These are phyloP conservation scores for Mycena metata DNA, from an alignment of 768 basidiomycete genomes.

Conservation along the genomic window DNA sequence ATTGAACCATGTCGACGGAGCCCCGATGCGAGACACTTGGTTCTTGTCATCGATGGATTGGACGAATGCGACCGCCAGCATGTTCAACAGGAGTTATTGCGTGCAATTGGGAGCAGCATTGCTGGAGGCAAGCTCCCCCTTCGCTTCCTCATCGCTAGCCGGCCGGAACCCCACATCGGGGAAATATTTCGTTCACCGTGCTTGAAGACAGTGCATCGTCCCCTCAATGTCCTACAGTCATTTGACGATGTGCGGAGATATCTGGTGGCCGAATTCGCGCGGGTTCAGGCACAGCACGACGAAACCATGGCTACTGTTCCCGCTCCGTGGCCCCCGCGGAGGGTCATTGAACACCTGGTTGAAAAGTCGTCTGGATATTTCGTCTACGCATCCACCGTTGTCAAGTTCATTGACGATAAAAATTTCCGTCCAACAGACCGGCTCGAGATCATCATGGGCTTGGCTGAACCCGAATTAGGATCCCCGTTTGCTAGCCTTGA, in stretches of 20 bases:
- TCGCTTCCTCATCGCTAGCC: no score
- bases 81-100: no score
- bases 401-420: constrained; percentile 6
- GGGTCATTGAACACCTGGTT: constrained; percentile 31
- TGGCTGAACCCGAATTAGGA: neutral
- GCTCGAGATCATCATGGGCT: neutral
- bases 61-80: no score
- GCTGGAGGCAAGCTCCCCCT: no score
- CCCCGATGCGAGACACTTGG: no score
- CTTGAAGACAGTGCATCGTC: no score
- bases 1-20: no score
- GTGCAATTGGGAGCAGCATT: no score
- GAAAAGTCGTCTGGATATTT: constrained; percentile 39
- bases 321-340: constrained; percentile 38
- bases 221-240: constrained; percentile 16
- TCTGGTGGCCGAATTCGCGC: neutral
- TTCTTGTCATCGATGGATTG: no score
- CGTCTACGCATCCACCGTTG: constrained; percentile 35
- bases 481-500: neutral
- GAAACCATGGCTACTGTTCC: neutral
- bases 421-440: neutral
- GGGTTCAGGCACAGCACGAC: neutral
- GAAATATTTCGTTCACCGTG: no score
- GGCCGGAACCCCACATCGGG: no score
- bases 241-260: constrained; percentile 40